Percentiles rank a stretch among this genome's conserved stretches.
Conservation (phyloP, 257 asterid species). For the Pogostemon cablin region DNA sequence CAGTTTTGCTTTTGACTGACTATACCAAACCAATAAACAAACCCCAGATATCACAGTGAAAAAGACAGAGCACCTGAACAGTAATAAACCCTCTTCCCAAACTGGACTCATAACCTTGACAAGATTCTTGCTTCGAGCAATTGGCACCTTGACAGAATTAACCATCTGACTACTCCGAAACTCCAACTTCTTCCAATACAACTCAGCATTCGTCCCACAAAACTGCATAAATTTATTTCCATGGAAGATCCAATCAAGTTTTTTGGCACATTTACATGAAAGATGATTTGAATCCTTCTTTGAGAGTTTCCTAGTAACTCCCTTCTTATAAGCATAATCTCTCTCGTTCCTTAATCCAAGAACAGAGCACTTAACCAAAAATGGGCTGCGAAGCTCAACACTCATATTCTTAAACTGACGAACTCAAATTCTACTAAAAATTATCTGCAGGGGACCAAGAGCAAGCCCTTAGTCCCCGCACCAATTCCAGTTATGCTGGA, state of each 20-base stretch:
- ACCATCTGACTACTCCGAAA: conserved; percentile 60
- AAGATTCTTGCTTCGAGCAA: conserved; percentile 59
- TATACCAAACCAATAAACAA: conserved; percentile 82
- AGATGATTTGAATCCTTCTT: conserved; percentile 41
- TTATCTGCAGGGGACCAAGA: conserved; percentile 87
- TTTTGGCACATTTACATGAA: conserved; percentile 58
- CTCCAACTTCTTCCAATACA: conserved; percentile 69
- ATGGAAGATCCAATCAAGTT: conserved; percentile 66
- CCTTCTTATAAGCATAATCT: conserved; percentile 35
- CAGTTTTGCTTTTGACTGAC: conserved; percentile 74
- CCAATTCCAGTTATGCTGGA: conserved; percentile 5
- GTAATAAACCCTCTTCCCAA: conserved; percentile 90
- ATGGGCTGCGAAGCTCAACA: conserved; percentile 54
- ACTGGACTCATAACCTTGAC: conserved; percentile 67
- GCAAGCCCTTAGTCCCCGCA: conserved; percentile 84
- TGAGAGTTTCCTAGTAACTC: conserved; percentile 39
- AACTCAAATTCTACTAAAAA: conserved; percentile 34
- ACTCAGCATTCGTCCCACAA: conserved; percentile 65
- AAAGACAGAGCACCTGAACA: conserved; percentile 80
- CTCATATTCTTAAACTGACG: conserved; percentile 50
- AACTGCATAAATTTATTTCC: conserved; percentile 66
- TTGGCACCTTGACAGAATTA: conserved; percentile 69
- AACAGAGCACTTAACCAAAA: conserved; percentile 53
- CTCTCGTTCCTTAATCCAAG: conserved; percentile 44
- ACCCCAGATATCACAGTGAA: conserved; percentile 82